A percentile compares a stretch with the other conserved stretches of the same genome.
phyloP scores from a whole-genome alignment of 345 rosid species.

The Ceriops decandra region DNA sequence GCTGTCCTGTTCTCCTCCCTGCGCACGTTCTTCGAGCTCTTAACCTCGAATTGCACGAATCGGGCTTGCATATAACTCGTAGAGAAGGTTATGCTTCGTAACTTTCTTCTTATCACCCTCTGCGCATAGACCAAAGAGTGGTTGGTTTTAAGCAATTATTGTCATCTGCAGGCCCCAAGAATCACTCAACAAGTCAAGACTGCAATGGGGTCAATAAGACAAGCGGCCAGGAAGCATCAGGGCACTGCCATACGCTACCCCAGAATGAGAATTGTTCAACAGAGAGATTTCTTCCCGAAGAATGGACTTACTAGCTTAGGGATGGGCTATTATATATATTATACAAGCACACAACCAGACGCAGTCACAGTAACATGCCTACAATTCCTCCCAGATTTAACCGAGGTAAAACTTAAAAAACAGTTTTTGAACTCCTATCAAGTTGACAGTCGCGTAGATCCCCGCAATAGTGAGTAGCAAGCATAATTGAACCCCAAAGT shows the following conservation, averaged over 20 bases:
- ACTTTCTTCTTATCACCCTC: background rate
- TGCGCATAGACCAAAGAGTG: background rate
- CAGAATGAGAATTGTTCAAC: slow-evolving; percentile 41
- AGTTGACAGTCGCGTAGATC: too few species aligned
- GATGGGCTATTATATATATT: too few species aligned
- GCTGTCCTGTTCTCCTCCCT: slow-evolving; percentile 42
- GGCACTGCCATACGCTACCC: background rate
- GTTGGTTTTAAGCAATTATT: background rate
- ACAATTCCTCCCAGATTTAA: too few species aligned
- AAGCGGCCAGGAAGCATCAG: slow-evolving; percentile 14
- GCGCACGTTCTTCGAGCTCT: slow-evolving; percentile 46
- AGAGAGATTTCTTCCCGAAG: slow-evolving; percentile 64
- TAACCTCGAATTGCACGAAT: slow-evolving; percentile 35
- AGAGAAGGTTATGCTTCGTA: slow-evolving; percentile 20
- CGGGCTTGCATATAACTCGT: slow-evolving; percentile 29
- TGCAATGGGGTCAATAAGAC: slow-evolving; percentile 20
- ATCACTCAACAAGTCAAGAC: slow-evolving; percentile 26
- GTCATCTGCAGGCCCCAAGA: slow-evolving; percentile 14
- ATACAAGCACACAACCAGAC: too few species aligned
- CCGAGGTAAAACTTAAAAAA: too few species aligned
- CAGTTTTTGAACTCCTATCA: too few species aligned
- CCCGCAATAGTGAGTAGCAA: too few species aligned
- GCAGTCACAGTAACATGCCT: too few species aligned
- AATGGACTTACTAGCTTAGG: slow-evolving; percentile 61
- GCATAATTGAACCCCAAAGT: too few species aligned